phyloP scores from a whole-genome alignment of 257 asterid species.

The Salvia miltiorrhiza region DNA sequence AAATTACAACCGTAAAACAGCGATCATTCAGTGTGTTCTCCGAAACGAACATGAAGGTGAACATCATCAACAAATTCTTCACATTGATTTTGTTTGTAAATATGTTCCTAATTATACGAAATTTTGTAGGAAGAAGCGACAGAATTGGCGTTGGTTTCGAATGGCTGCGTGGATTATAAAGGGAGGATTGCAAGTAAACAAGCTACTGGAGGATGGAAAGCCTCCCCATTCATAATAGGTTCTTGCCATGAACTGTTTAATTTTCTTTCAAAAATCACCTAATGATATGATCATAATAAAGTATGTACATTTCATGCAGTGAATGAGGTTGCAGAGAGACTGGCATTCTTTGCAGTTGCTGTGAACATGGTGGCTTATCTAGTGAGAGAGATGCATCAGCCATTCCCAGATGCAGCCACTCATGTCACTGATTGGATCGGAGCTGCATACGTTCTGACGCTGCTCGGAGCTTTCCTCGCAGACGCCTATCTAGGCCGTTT shows the following conservation, averaged over 20 bases:
- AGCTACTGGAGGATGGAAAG: conserved; percentile 75
- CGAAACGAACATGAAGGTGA: too few species aligned
- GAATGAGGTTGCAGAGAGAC: conserved; percentile 79
- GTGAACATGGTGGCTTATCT: conserved; percentile 72
- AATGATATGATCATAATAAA: neutral
- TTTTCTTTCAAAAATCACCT: neutral
- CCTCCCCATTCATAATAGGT: conserved; percentile 83
- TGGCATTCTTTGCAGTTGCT: conserved; percentile 71
- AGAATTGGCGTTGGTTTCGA: conserved; percentile 41
- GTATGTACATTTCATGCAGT: conserved; percentile 27
- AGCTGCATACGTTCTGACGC: conserved; percentile 72
- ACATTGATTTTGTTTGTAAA: neutral
- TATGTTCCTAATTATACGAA: neutral
- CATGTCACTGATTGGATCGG: conserved; percentile 88
- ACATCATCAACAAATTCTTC: neutral
- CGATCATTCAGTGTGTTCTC: neutral
- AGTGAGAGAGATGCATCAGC: conserved; percentile 62
- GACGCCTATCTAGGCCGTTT: conserved; percentile 82
- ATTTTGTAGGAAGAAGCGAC: conserved; percentile 26
- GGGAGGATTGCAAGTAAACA: conserved; percentile 53
- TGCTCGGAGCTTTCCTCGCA: conserved; percentile 74
- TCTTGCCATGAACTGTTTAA: too few species aligned
- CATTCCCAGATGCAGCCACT: conserved; percentile 65
- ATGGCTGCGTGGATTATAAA: conserved; percentile 60
- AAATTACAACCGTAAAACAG: conserved; percentile 1